Conservation (phyloP, 306 rosid species). For the Dalbergia cultrata region DNA sequence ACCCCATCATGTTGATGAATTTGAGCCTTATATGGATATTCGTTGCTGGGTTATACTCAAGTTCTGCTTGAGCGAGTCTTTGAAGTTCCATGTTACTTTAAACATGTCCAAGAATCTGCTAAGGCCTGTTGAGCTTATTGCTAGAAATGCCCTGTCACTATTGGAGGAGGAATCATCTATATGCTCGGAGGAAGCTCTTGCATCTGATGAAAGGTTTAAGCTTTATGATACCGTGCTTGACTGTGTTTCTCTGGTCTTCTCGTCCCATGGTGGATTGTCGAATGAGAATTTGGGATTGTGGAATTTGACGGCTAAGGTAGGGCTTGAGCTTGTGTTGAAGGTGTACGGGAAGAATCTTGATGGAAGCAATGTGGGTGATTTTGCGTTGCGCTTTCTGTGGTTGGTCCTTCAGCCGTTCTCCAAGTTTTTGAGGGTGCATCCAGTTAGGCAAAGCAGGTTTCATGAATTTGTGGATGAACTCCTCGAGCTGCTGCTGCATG, state of each 20-base stretch:
- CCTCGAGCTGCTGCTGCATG: conserved; percentile 81
- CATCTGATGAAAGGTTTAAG: conserved; percentile 55
- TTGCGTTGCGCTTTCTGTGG: conserved; percentile 62
- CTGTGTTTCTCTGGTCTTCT: conserved; percentile 77
- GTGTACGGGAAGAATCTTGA: conserved; percentile 56
- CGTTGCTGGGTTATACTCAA: conserved; percentile 88
- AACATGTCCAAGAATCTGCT: conserved; percentile 73
- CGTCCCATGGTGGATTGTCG: conserved; percentile 78
- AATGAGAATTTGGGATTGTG: conserved; percentile 79
- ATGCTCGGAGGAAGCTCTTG: conserved; percentile 42
- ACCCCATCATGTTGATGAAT: conserved; percentile 45
- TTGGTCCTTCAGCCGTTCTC: conserved; percentile 83
- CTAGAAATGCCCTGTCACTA: conserved; percentile 57
- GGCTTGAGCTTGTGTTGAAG: conserved; percentile 68
- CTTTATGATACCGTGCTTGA: conserved; percentile 64
- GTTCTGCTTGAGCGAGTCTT: conserved; percentile 81
- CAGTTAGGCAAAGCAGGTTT: conserved; percentile 75
- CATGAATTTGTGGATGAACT: conserved; percentile 74
- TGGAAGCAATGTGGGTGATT: conserved; percentile 53
- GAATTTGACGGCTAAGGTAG: conserved; percentile 63
- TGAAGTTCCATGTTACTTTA: conserved; percentile 59
- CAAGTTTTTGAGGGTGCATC: conserved; percentile 74
- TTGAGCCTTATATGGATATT: conserved; percentile 67
- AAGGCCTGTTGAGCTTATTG: conserved; percentile 60
- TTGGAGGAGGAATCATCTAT: conserved; percentile 42